phyloP scores from a whole-genome alignment of 257 asterid species.

The Gardenia jasminoides region DNA sequence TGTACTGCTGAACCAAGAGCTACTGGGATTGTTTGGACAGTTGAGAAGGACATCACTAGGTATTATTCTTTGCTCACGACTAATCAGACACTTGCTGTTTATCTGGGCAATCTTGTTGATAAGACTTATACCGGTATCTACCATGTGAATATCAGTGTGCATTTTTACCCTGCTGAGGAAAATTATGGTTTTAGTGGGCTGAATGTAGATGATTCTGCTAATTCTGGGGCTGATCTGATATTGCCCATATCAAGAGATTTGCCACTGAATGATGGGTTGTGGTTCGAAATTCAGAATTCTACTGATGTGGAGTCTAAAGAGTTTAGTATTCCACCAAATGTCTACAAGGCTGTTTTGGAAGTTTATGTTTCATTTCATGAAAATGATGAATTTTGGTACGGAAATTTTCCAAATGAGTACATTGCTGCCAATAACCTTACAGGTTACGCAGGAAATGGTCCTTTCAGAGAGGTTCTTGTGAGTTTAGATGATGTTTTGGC shows the following conservation, averaged over 20 bases:
- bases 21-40: slow-evolving; percentile 64
- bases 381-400: slow-evolving; percentile 77
- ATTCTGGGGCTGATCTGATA: slow-evolving; percentile 56
- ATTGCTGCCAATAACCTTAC: slow-evolving; percentile 38
- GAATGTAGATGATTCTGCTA: slow-evolving; percentile 10
- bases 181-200: slow-evolving; percentile 1
- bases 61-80: slow-evolving; percentile 54
- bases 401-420: slow-evolving; percentile 62
- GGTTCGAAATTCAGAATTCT: slow-evolving; percentile 67
- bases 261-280: slow-evolving; percentile 68
- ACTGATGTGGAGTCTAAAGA: slow-evolving; percentile 42
- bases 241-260: slow-evolving; percentile 58
- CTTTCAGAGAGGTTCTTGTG: slow-evolving; percentile 70
- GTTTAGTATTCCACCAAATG: slow-evolving; percentile 54
- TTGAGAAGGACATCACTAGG: slow-evolving; percentile 69
- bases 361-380: slow-evolving; percentile 78
- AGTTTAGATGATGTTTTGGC: slow-evolving; percentile 41
- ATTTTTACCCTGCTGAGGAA: slow-evolving; percentile 56
- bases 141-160: slow-evolving; percentile 56
- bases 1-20: slow-evolving; percentile 74
- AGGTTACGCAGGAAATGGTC: slow-evolving; percentile 56
- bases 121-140: slow-evolving; percentile 69
- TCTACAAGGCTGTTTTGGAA: slow-evolving; percentile 62
- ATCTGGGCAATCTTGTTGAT: slow-evolving; percentile 60
- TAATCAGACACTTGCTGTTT: slow-evolving; percentile 59